Evolutionary conservation across 2,329 filamentous ascomycete genomes (phyloP).

Genomic region (Pyrenophora seminiperda): DNA sequence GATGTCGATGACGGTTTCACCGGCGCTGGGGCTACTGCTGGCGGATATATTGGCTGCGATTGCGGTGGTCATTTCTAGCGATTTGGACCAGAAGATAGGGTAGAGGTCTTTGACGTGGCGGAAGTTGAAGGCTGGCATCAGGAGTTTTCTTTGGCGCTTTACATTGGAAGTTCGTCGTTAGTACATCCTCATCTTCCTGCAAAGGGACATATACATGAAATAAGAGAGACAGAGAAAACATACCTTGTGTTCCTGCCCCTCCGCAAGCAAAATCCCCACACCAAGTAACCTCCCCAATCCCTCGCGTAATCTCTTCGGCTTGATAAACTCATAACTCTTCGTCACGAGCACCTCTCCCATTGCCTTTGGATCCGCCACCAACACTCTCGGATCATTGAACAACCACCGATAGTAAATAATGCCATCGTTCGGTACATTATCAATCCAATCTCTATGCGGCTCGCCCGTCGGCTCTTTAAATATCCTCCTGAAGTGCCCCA

Average conservation of each 20-base stretch:
- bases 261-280: constrained; percentile 75
- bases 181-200: background rate
- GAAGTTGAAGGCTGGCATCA: constrained; percentile 58
- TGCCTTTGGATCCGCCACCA: constrained; percentile 55
- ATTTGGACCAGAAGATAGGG: constrained; percentile 56
- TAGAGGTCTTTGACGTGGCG: constrained; percentile 58
- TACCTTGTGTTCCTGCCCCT: constrained; percentile 87
- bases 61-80: constrained; percentile 48
- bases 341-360: constrained; percentile 57
- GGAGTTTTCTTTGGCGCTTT: constrained; percentile 53
- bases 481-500: constrained; percentile 53
- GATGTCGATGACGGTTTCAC: constrained; percentile 51
- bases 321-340: constrained; percentile 59
- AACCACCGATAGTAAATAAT: constrained; percentile 58
- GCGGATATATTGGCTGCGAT: constrained; percentile 39
- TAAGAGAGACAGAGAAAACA: background rate
- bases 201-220: background rate
- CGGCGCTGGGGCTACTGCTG: constrained; percentile 22
- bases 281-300: constrained; percentile 69
- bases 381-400: constrained; percentile 53
- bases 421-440: constrained; percentile 60
- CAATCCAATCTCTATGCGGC: constrained; percentile 58
- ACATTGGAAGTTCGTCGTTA: constrained; percentile 13
- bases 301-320: constrained; percentile 53
- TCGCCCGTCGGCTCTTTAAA: constrained; percentile 50